These are phyloP conservation scores for Suillus bovinus DNA, from an alignment of 768 basidiomycete genomes.

Conservation along the genomic window DNA sequence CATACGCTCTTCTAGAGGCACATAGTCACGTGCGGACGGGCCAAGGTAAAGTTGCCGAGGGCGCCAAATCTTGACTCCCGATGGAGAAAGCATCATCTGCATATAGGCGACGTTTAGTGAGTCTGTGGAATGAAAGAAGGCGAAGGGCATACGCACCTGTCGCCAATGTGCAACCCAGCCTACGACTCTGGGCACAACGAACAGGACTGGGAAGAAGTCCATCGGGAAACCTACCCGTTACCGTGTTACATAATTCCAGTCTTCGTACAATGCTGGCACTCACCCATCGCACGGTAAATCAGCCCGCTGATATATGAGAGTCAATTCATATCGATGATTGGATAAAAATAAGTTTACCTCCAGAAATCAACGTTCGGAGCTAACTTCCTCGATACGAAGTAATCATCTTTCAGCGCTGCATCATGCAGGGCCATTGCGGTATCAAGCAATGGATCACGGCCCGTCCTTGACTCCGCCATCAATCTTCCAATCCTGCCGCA, in stretches of 20 bases:
- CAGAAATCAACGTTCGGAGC: conserved; percentile 94
- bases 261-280: conserved; percentile 18
- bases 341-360: conserved; percentile 36
- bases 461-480: conserved; percentile 53
- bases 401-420: conserved; percentile 88
- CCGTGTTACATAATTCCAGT: conserved; percentile 7
- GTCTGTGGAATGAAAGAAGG: conserved; percentile 1
- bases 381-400: conserved; percentile 78
- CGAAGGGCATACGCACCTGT: conserved; percentile 48
- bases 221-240: conserved; percentile 74
- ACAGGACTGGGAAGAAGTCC: conserved; percentile 93
- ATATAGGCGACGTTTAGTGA: conserved; percentile 1
- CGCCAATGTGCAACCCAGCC: conserved; percentile 95
- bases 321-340: neutral
- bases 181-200: conserved; percentile 89
- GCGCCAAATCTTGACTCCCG: conserved; percentile 93
- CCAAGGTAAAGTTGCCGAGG: conserved; percentile 88
- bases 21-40: conserved; percentile 70
- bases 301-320: conserved; percentile 54
- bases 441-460: conserved; percentile 80
- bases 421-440: conserved; percentile 90
- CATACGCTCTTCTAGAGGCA: conserved; percentile 59
- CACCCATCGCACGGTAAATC: conserved; percentile 92
- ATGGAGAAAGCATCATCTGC: conserved; percentile 89
- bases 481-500: neutral